Base-by-base conservation (phyloP, 768 basidiomycete genomes). In the Trametes meyenii region DNA sequence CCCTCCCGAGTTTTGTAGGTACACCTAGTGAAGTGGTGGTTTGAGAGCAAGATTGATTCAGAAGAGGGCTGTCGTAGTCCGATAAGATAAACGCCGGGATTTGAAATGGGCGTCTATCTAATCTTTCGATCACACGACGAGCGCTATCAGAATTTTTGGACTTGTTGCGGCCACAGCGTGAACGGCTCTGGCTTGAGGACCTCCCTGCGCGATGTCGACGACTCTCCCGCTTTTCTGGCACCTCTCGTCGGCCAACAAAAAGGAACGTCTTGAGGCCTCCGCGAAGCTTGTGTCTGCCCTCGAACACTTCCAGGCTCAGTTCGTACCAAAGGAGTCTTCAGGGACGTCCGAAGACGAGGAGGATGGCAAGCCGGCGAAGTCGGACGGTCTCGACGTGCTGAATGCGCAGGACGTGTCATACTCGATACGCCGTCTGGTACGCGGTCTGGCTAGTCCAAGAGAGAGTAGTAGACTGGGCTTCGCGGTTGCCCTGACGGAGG, bases 381-480 rank as follows among this genome's bases (percentile, higher is more conserved):
- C 81, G 3, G 82, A 87, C 64, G 78, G 76, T 43, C 70, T 92
- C 57, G 88, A 93, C 67, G 71, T 71, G 10, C 70, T 88, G 50
- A 96, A 96, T 75, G 89, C 92, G 3, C 90, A 88, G 64, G 96
- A 99, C 78, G 92, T 97, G 1, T 84, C 91, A 6, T 99, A 99
- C 72, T 92, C 96, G 5, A 86, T 98, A 69, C 85, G 92, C 52
- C 75, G 96, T 16, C 82, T 99, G 38, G 78, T 96, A 17, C 82
- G 94, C 43, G 96, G 96, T 13, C 79, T 99, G 33, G 93, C 91
- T 0, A 96, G 93, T 73, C 90, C 94, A 1, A 81, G 95, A 68
- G 96, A 99, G 72, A 93, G 92, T 73, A 96, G 94, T 74, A 78
- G 96, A 66, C 78, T 98, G 39, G 96, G 96, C 17, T 99, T 98